phyloP scores from a whole-genome alignment of 139 green algal species.

The Coelastrella sp. region DNA sequence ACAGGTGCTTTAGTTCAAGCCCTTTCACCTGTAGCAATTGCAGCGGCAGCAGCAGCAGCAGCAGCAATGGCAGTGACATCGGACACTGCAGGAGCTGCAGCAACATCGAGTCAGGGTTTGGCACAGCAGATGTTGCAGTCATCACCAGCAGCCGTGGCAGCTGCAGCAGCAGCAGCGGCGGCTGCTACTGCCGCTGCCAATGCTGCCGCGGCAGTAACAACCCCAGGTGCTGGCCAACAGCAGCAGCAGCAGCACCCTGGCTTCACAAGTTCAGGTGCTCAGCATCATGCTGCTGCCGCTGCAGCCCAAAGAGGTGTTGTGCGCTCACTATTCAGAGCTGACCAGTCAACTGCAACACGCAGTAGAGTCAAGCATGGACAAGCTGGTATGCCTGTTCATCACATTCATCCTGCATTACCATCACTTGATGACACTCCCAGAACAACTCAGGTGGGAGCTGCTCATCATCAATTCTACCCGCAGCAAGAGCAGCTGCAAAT shows the following conservation, averaged over 20 bases:
- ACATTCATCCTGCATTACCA: too few species aligned
- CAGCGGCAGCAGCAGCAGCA: not conserved
- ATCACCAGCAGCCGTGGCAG: not conserved
- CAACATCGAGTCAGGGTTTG: not conserved
- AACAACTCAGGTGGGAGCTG: not conserved
- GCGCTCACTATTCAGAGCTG: not conserved
- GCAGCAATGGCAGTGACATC: not conserved
- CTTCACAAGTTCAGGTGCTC: too few species aligned
- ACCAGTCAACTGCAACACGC: too few species aligned
- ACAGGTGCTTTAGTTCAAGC: not conserved
- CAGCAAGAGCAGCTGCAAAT: conserved; percentile 23
- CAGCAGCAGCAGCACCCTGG: not conserved
- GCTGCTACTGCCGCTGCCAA: not conserved
- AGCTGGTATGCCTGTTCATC: not conserved
- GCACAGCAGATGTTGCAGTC: not conserved
- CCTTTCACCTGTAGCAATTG: not conserved
- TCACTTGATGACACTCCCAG: not conserved
- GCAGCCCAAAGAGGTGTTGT: not conserved
- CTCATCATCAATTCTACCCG: not conserved
- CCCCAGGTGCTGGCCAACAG: not conserved
- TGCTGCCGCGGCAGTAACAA: not conserved
- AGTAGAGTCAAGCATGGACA: too few species aligned
- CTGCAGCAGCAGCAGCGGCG: not conserved
- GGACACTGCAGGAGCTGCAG: conserved; percentile 14
- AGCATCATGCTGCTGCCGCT: not conserved